A percentile compares a stretch with the other conserved stretches of the same genome.
These are phyloP conservation scores for Syzygium oleosum DNA, from an alignment of 345 rosid species.

Conservation along the genomic window DNA sequence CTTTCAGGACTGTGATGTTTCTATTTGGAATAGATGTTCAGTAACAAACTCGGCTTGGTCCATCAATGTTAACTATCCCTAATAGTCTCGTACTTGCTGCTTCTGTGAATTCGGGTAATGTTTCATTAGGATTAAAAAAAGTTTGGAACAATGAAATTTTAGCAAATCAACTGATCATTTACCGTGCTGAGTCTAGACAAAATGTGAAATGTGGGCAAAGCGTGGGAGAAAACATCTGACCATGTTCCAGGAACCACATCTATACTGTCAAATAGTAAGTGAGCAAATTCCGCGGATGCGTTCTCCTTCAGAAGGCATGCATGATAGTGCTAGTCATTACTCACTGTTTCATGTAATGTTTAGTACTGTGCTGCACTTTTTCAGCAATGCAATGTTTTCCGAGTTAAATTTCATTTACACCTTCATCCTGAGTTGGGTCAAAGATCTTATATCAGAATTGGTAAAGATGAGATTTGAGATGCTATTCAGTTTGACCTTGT, in stretches of 20 bases:
- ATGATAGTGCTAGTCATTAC: background rate
- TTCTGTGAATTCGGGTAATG: background rate
- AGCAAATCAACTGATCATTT: background rate
- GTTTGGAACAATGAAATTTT: background rate
- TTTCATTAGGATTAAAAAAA: background rate
- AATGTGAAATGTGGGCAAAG: background rate
- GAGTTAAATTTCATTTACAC: background rate
- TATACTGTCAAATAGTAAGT: background rate
- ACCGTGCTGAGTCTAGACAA: background rate
- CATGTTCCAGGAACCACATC: background rate
- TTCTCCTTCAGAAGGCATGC: background rate
- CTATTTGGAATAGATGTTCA: background rate
- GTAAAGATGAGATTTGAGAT: background rate
- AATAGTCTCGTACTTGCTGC: background rate
- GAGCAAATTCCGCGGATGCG: background rate
- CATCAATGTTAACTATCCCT: background rate
- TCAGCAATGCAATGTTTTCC: background rate
- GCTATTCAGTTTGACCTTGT: background rate
- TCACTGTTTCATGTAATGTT: background rate
- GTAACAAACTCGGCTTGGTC: background rate
- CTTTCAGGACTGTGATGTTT: background rate
- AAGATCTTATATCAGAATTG: background rate
- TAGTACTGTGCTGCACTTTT: background rate
- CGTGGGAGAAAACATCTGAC: background rate
- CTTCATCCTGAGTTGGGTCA: background rate